Evolutionary conservation across 2,329 filamentous ascomycete genomes (phyloP).

Genomic region (Calycina herbarum): DNA sequence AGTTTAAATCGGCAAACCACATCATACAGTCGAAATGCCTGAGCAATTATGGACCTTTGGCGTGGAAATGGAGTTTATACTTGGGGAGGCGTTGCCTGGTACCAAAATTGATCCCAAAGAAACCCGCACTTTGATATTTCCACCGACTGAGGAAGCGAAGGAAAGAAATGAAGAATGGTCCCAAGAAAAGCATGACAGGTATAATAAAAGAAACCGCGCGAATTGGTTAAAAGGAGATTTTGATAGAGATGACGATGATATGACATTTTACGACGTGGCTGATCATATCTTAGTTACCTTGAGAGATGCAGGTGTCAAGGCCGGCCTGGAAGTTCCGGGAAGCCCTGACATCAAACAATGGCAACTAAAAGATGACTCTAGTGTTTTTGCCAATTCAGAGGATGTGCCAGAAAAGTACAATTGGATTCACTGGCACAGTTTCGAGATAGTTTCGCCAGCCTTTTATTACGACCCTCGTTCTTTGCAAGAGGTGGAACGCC

Average conservation of each 20-base stretch:
- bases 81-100: neutral
- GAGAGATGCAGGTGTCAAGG: neutral
- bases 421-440: neutral
- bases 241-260: neutral
- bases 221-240: neutral
- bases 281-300: neutral
- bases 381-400: neutral
- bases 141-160: neutral
- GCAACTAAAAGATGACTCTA: neutral
- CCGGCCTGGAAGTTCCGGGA: too few relatives aligned
- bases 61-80: slow-evolving; percentile 30
- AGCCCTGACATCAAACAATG: too few relatives aligned
- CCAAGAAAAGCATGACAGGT: neutral
- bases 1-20: neutral
- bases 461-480: too few relatives aligned
- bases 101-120: neutral
- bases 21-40: neutral
- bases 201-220: too few relatives aligned
- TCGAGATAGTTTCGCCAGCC: neutral
- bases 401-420: neutral
- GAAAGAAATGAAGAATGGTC: neutral
- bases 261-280: neutral
- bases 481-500: too few relatives aligned
- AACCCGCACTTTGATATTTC: neutral
- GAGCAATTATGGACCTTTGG: slow-evolving; percentile 27